Conservation (phyloP, 2,329 filamentous ascomycete species). For the Xylaria sp. region DNA sequence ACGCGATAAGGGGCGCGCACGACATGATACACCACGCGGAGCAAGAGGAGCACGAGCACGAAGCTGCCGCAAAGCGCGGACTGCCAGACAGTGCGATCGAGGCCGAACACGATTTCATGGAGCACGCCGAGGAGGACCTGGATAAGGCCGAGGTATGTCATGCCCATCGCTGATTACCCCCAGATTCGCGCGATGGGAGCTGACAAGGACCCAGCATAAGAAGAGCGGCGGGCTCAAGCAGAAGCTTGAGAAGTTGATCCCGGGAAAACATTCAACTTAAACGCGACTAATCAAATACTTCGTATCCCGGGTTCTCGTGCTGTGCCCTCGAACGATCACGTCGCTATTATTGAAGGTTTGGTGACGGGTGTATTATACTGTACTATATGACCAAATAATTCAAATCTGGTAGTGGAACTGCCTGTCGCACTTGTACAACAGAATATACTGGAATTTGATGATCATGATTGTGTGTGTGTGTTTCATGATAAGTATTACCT, state of each 20-base stretch:
- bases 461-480: not conserved
- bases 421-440: not conserved
- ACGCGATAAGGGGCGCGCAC: slow-evolving; percentile 42
- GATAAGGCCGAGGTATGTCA: slow-evolving; percentile 39
- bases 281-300: not conserved
- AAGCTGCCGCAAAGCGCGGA: slow-evolving; percentile 46
- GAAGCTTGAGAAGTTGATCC: slow-evolving; percentile 44
- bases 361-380: slow-evolving; percentile 4
- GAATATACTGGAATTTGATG: not conserved
- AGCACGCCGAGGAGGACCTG: slow-evolving; percentile 45
- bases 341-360: slow-evolving; percentile 1
- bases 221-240: slow-evolving; percentile 43
- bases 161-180: not conserved
- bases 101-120: slow-evolving; percentile 48
- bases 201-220: slow-evolving; percentile 19
- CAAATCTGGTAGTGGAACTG: not conserved
- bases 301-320: not conserved
- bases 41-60: slow-evolving; percentile 49
- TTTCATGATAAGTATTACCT: not conserved
- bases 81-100: slow-evolving; percentile 45
- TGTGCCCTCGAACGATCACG: not conserved
- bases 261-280: slow-evolving; percentile 43
- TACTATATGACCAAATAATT: slow-evolving; percentile 4
- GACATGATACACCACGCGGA: slow-evolving; percentile 50
- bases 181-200: not conserved